Conservation (phyloP, 2,329 filamentous ascomycete genomes). For the Trichophyton verrucosum region DNA sequence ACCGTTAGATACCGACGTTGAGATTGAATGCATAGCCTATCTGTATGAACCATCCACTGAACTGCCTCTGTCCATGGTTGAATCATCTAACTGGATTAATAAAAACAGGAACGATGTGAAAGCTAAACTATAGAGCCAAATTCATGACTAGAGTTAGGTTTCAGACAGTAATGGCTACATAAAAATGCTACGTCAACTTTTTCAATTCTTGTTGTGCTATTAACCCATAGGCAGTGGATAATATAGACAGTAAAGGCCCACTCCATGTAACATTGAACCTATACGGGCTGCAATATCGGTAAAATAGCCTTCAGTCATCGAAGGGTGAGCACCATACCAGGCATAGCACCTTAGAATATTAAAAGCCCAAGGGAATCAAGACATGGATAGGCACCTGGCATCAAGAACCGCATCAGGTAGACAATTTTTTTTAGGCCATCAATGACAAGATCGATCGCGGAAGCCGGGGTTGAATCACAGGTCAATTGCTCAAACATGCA, state of each 20-base stretch:
- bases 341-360: background rate
- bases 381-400: background rate
- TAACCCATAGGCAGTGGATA: too few species aligned
- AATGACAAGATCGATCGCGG: background rate
- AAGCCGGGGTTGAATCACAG: background rate
- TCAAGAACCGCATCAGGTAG: background rate
- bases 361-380: background rate
- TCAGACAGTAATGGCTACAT: too few species aligned
- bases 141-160: too few species aligned
- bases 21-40: slow-evolving; percentile 9
- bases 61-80: background rate
- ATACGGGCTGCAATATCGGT: too few species aligned
- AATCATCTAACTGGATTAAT: background rate
- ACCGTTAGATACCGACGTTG: slow-evolving; percentile 10
- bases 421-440: background rate
- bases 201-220: too few species aligned
- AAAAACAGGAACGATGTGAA: background rate
- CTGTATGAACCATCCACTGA: background rate
- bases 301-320: background rate
- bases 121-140: background rate
- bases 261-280: too few species aligned
- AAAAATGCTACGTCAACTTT: too few species aligned
- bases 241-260: too few species aligned
- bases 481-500: background rate
- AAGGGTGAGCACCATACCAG: background rate